These are phyloP conservation scores for Naegleria gruberi DNA, from an alignment of 208 protist species.

Conservation along the genomic window DNA sequence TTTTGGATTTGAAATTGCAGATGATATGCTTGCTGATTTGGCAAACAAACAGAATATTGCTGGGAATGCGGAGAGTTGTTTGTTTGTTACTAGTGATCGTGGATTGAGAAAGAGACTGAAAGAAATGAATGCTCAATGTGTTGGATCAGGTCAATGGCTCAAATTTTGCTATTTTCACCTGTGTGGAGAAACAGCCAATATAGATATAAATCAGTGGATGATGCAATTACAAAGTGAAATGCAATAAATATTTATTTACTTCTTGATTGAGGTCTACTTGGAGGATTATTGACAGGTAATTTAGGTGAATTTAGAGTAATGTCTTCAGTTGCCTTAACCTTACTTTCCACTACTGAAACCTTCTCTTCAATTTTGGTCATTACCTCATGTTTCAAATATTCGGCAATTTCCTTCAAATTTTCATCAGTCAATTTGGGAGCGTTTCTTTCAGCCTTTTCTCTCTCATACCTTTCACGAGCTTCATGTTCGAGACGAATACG, in stretches of 20 bases:
- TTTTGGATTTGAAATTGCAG: background rate
- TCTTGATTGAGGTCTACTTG: background rate
- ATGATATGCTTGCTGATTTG: background rate
- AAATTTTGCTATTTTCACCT: background rate
- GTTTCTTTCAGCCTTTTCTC: background rate
- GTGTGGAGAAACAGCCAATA: background rate
- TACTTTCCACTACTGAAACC: background rate
- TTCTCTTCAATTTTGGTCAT: background rate
- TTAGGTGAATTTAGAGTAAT: background rate
- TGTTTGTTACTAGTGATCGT: background rate
- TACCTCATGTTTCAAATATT: background rate
- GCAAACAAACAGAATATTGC: background rate
- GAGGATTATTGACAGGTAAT: background rate
- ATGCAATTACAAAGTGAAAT: background rate
- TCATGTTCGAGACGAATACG: background rate
- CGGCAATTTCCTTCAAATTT: background rate
- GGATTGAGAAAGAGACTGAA: background rate
- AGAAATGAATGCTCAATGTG: background rate
- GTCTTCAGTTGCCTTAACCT: background rate
- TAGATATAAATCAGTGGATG: background rate
- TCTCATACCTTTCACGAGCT: background rate
- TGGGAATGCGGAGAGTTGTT: background rate
- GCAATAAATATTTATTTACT: background rate
- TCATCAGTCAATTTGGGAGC: background rate
- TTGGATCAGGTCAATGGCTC: background rate